Conservation (phyloP, 2,329 filamentous ascomycete genomes). For the Claviceps capensis region DNA sequence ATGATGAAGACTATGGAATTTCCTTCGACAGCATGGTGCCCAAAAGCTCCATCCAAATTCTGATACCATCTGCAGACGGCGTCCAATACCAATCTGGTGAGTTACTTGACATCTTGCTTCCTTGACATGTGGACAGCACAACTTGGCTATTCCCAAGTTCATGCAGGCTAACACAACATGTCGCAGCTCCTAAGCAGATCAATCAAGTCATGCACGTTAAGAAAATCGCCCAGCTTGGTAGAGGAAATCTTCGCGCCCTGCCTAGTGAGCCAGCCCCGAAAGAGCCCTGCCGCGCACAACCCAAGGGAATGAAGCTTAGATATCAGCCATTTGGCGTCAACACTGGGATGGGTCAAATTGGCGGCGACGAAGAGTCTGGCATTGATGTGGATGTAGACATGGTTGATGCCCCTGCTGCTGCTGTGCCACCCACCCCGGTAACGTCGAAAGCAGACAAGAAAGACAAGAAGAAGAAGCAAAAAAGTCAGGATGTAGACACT, state of each 20-base stretch:
- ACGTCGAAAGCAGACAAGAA: constrained; percentile 12
- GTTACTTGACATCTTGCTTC: constrained; percentile 9
- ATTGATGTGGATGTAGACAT: constrained; percentile 32
- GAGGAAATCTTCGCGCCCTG: constrained; percentile 14
- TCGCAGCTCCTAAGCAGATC: constrained; percentile 26
- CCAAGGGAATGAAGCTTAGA: constrained; percentile 51
- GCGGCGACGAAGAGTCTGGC: constrained; percentile 26
- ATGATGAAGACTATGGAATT: constrained; percentile 49
- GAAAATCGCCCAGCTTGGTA: constrained; percentile 43
- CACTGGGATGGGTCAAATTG: constrained; percentile 23
- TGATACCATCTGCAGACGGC: constrained; percentile 44
- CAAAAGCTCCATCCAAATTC: constrained; percentile 39
- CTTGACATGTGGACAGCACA: too few relatives aligned
- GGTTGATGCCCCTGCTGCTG: constrained; percentile 22
- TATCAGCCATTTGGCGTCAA: constrained; percentile 51
- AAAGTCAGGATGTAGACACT: constrained; percentile 7
- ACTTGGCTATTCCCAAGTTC: neutral
- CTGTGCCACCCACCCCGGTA: constrained; percentile 9
- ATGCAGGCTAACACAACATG: constrained; percentile 4
- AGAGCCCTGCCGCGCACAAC: constrained; percentile 47
- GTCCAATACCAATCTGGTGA: constrained; percentile 40
- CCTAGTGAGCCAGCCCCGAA: constrained; percentile 30
- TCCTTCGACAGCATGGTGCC: constrained; percentile 38
- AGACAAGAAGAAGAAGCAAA: constrained; percentile 12
- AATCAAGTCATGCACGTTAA: constrained; percentile 52